Base-by-base conservation (phyloP, 306 rosid species). In the Quercus bicolor region DNA sequence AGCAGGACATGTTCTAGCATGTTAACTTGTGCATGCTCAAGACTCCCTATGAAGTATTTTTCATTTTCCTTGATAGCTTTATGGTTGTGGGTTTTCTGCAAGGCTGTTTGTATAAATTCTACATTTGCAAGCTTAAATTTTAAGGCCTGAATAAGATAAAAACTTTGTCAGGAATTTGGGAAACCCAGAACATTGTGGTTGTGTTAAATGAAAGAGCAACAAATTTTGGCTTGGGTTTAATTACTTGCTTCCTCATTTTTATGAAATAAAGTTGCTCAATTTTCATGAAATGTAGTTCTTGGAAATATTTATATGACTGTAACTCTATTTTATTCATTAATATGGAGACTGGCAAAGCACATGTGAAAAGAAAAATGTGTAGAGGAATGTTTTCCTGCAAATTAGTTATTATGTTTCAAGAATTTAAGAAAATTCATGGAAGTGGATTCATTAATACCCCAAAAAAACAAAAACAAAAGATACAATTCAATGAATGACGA, bases 141-240 rank as follows among this genome's bases (percentile, higher is more conserved):
- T 48, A 14, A 60, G 71, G 71, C 60, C 40, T 19, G 56, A 77
- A 78, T 78, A 69, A 78, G 51, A 78, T 19, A 45, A 69, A 69
- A 62, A 48, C 45, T 40, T 57, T 7, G 70, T 13, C 69, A 14
- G 64, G 52, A 56, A 71, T 59, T 56, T 31, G 37, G 65, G 75
- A 69, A 55, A 29, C 55, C 40, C 56, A 16, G 48, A 33, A 57
- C 60, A 29, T 45, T 68, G 51, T 53, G 75, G 56, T 66, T 55
- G 40, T 53, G 56, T 26, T 56, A 10, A 2, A 56, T 78, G 70
- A 70, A 56, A 19, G 61, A 57, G 29, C 12, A 78, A 78, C 59
- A 40, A 1, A 14, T 21, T 23, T 11, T 68, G 68, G 14, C 54
- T 56, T 18, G 37, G 24, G 75, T 68, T 55, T 37, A 43, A 70